Percentiles rank a stretch among this genome's conserved stretches.
Conservation (phyloP, 768 basidiomycete genomes). For the Boletus bicolor region DNA sequence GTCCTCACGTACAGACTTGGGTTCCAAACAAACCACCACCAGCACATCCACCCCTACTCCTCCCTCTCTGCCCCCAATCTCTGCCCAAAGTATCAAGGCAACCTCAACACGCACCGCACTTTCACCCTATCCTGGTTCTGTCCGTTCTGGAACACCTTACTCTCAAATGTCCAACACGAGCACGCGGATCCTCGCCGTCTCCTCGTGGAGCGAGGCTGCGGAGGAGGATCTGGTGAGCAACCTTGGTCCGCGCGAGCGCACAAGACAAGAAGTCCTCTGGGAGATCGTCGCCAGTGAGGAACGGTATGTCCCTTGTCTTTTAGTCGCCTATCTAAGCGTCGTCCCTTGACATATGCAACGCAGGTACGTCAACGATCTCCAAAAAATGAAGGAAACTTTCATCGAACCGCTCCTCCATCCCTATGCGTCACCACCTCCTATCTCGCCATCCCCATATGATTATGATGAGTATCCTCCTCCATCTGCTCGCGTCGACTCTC, state of each 20-base stretch:
- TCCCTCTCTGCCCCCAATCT: constrained; percentile 58
- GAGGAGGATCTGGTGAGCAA: constrained; percentile 93
- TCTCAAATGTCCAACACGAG: constrained; percentile 72
- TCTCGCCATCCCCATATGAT: constrained; percentile 56
- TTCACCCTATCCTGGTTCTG: constrained; percentile 63
- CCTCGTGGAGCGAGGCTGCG: constrained; percentile 91
- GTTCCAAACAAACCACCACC: constrained; percentile 39
- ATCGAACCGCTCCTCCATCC: constrained; percentile 89
- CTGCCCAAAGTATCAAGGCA: constrained; percentile 49
- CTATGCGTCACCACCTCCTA: constrained; percentile 41
- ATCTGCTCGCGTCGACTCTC: constrained; percentile 53
- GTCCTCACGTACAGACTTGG: constrained; percentile 60
- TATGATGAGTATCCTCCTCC: constrained; percentile 57
- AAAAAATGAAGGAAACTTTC: constrained; percentile 92
- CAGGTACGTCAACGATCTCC: constrained; percentile 90
- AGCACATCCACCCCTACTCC: constrained; percentile 47
- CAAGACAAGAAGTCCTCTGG: constrained; percentile 93
- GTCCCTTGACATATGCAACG: constrained; percentile 11
- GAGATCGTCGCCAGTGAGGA: constrained; percentile 97
- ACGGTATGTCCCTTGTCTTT: constrained; percentile 48
- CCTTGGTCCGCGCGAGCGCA: constrained; percentile 89
- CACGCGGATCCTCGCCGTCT: constrained; percentile 70
- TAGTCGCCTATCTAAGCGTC: constrained; percentile 8
- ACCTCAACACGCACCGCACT: constrained; percentile 63
- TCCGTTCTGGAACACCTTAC: constrained; percentile 80